Evolutionary conservation across 306 rosid species (phyloP).

Genomic region (Ceratonia siliqua): DNA sequence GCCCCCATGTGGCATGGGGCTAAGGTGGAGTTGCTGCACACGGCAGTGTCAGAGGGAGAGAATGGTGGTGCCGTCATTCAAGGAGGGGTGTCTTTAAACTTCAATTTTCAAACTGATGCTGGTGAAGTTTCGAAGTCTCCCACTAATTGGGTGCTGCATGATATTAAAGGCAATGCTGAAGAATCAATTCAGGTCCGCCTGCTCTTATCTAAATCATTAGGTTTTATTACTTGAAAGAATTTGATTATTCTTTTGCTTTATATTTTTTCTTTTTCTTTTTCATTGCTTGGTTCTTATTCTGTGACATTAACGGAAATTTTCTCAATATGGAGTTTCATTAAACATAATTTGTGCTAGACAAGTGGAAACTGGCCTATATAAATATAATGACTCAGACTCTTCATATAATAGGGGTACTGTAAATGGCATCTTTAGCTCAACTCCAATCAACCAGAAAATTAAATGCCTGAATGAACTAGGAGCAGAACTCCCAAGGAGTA

Average conservation of each 20-base stretch:
- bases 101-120: conserved; percentile 36
- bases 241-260: neutral
- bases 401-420: too few relatives aligned
- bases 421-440: too few relatives aligned
- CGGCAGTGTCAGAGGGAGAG: conserved; percentile 59
- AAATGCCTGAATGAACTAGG: neutral
- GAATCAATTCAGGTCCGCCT: conserved; percentile 64
- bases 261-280: too few relatives aligned
- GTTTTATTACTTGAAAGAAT: neutral
- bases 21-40: conserved; percentile 68
- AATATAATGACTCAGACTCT: too few relatives aligned
- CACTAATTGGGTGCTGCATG: conserved; percentile 61
- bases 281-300: neutral
- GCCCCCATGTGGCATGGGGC: conserved; percentile 94
- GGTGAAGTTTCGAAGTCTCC: conserved; percentile 56
- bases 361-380: neutral
- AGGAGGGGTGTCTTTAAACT: conserved; percentile 75
- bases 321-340: neutral
- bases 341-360: neutral
- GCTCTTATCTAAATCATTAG: neutral
- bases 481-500: neutral
- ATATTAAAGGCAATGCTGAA: conserved; percentile 54
- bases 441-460: too few relatives aligned
- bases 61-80: conserved; percentile 46
- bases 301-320: neutral